phyloP scores from a whole-genome alignment of 2,329 filamentous ascomycete genomes.

The Emergomyces pasteurianus region DNA sequence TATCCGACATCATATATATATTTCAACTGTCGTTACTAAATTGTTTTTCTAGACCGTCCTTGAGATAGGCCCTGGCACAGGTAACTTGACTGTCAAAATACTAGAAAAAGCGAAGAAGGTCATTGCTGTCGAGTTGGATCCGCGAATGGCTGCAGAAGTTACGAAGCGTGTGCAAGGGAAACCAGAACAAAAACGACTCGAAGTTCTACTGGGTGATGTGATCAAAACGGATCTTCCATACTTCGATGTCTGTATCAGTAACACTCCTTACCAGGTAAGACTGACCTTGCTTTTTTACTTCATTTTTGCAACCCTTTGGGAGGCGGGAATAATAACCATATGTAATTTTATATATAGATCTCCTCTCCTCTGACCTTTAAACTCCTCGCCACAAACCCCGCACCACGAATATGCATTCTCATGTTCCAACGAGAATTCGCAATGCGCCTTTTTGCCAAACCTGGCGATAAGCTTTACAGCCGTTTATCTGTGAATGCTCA shows the following conservation, averaged over 20 bases:
- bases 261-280: slow-evolving; percentile 56
- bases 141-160: slow-evolving; percentile 90
- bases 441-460: slow-evolving; percentile 73
- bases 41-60: slow-evolving; percentile 52
- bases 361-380: slow-evolving; percentile 87
- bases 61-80: slow-evolving; percentile 83
- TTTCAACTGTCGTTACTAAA: neutral
- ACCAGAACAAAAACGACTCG: slow-evolving; percentile 69
- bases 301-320: neutral
- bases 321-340: neutral
- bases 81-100: slow-evolving; percentile 76
- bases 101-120: slow-evolving; percentile 74
- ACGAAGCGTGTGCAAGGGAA: slow-evolving; percentile 89
- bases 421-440: slow-evolving; percentile 98
- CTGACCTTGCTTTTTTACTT: neutral
- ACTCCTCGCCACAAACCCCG: slow-evolving; percentile 67
- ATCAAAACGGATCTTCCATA: slow-evolving; percentile 74
- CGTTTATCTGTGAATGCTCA: slow-evolving; percentile 87
- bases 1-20: neutral
- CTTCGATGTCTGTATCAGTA: slow-evolving; percentile 75
- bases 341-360: slow-evolving; percentile 49
- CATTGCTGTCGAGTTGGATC: slow-evolving; percentile 85
- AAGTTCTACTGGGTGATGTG: slow-evolving; percentile 81
- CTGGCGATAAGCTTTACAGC: slow-evolving; percentile 80
- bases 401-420: slow-evolving; percentile 73